These are phyloP conservation scores for Colletotrichum cereale DNA, from an alignment of 2,329 filamentous ascomycete species.

Conservation along the genomic window DNA sequence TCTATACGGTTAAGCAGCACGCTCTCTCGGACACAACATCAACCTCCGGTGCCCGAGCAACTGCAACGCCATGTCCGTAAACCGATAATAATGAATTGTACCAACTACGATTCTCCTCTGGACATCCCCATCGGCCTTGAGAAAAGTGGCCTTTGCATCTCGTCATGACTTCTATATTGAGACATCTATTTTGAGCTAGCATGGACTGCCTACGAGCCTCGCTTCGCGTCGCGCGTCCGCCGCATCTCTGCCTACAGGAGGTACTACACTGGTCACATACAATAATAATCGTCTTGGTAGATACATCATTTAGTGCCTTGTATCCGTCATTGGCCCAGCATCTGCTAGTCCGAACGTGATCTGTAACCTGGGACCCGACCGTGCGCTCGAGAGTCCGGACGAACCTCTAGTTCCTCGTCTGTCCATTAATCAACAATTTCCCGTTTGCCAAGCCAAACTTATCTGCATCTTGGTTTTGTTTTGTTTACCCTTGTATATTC, in stretches of 20 bases:
- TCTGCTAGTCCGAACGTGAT: constrained; percentile 26
- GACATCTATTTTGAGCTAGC: constrained; percentile 15
- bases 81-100: background rate
- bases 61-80: constrained; percentile 17
- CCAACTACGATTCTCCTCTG: constrained; percentile 25
- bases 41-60: constrained; percentile 32
- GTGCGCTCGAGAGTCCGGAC: constrained; percentile 29
- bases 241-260: constrained; percentile 2
- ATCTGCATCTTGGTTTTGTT: background rate
- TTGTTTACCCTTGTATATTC: constrained; percentile 10
- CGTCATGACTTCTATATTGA: constrained; percentile 10
- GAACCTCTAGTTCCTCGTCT: constrained; percentile 22
- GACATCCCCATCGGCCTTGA: constrained; percentile 40
- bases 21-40: constrained; percentile 19
- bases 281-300: constrained; percentile 3
- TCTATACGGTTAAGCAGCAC: background rate
- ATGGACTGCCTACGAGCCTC: background rate
- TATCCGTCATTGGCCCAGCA: constrained; percentile 1
- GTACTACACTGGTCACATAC: constrained; percentile 17
- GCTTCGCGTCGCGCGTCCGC: constrained; percentile 12
- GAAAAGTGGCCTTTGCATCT: background rate
- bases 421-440: constrained; percentile 20
- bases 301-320: background rate
- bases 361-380: constrained; percentile 15
- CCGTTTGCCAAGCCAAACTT: constrained; percentile 3